These are phyloP conservation scores for Ceratocystis destructans DNA, from an alignment of 2,329 filamentous ascomycete genomes.

Conservation along the genomic window DNA sequence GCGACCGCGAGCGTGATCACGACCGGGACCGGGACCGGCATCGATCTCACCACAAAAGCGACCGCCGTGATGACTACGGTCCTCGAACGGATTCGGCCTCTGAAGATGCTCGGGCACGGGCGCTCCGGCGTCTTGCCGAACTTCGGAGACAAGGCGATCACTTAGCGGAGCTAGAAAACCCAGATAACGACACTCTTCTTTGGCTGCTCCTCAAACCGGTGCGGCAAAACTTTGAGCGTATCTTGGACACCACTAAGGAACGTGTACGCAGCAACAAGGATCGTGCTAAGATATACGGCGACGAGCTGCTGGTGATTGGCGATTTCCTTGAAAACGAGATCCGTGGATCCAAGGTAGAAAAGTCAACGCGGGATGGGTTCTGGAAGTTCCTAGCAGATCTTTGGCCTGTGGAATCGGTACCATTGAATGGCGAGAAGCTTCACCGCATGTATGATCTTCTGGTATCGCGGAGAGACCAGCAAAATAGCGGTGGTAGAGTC, in stretches of 20 bases:
- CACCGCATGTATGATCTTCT: constrained; percentile 34
- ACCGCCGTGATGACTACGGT: constrained; percentile 58
- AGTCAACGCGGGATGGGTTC: constrained; percentile 35
- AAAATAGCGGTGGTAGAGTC: neutral
- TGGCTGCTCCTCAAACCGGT: constrained; percentile 44
- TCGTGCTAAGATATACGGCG: constrained; percentile 47
- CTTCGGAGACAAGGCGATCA: constrained; percentile 36
- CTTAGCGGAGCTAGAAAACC: constrained; percentile 33
- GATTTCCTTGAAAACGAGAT: constrained; percentile 42
- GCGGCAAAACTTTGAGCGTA: constrained; percentile 43
- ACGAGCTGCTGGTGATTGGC: constrained; percentile 47
- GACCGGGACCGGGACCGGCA: constrained; percentile 23
- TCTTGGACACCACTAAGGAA: constrained; percentile 48
- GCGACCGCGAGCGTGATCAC: constrained; percentile 21
- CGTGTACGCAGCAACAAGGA: constrained; percentile 49
- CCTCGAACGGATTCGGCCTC: constrained; percentile 23
- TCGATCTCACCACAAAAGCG: constrained; percentile 40
- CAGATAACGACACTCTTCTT: constrained; percentile 34
- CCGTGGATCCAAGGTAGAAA: constrained; percentile 30
- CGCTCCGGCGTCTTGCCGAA: constrained; percentile 31
- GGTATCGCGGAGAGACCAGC: constrained; percentile 25
- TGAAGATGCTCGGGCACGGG: constrained; percentile 32
- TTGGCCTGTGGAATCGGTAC: constrained; percentile 32
- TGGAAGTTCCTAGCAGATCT: constrained; percentile 36
- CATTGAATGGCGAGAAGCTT: constrained; percentile 30